These are phyloP conservation scores for Solanum lignicaule DNA, from an alignment of 257 asterid species.

Conservation along the genomic window DNA sequence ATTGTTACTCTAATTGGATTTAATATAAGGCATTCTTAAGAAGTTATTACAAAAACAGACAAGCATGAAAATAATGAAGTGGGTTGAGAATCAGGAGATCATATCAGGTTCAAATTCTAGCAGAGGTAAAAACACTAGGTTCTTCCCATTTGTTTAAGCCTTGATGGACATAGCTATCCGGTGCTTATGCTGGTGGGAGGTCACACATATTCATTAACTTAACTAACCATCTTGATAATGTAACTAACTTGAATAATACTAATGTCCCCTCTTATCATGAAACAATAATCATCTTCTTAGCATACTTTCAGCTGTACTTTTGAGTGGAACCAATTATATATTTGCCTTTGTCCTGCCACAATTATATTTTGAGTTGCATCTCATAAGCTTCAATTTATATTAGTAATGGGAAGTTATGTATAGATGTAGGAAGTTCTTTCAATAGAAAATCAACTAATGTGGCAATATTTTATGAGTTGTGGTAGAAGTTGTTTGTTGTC, in stretches of 20 bases:
- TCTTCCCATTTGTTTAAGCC: neutral
- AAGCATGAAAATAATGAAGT: neutral
- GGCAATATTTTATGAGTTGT: neutral
- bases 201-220: neutral
- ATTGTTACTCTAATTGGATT: neutral
- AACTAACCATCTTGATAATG: neutral
- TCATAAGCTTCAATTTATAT: neutral
- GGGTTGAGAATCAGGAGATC: neutral
- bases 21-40: neutral
- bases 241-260: neutral
- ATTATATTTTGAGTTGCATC: neutral
- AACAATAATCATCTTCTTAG: neutral
- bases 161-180: neutral
- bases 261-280: neutral
- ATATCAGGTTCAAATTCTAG: neutral
- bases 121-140: neutral
- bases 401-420: neutral
- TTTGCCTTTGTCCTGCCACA: neutral
- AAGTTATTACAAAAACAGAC: neutral
- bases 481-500: neutral
- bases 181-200: neutral
- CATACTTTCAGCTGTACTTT: neutral
- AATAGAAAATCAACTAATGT: neutral
- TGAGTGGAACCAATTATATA: neutral
- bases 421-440: neutral